Evolutionary conservation across 768 basidiomycete genomes (phyloP), one percentile per base, ranked within the genome.

Genomic region (Termitomyces sp.): DNA sequence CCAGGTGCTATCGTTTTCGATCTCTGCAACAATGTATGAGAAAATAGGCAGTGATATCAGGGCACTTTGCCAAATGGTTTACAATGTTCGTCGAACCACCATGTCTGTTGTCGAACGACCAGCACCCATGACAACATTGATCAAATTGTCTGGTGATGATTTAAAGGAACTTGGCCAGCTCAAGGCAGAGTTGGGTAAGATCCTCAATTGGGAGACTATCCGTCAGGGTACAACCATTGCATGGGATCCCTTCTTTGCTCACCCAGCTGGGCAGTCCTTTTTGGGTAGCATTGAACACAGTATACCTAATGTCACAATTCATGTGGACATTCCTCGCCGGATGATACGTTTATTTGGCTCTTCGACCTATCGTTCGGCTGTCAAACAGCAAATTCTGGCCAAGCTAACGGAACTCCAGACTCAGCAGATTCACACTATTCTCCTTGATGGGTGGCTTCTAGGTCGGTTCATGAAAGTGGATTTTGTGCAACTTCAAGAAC

Each of bases 171-270:
- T 93, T 2, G 81, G 82, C 0, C 69, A 68, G 40, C 76, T 89
- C 53, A 91, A 89, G 63, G 67, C 73, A 2, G 77, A 84, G 60
- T 76, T 90, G 22, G 87, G 89, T 65, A 75, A 75, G n/a, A 72
- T 87, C 12, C 65, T 87, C 0, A 80, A 77, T 2, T 89, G 90
- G 0, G 86, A 91, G 61, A 71, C 79, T 2, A 67, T 89, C 34
- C 75, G 70, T 27, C 64, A 79, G 18, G 77, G 83, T 45, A 82
- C 79, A 30, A 79, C 80, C 40, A 71, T 76, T 1, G 71, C 81
- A 8, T 93, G 89, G 89, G 86, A 91, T 58, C 72, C 76, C 4
- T 91, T 82, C 69, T 86, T 93, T 59, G 65, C 66, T 22, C 61
- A 74, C 4, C 57, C 62, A 0, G 69, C 69, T 6, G 88, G 88